Conservation (phyloP, 176 grass and related monocot genomes). For the Aegilops speltoides region DNA sequence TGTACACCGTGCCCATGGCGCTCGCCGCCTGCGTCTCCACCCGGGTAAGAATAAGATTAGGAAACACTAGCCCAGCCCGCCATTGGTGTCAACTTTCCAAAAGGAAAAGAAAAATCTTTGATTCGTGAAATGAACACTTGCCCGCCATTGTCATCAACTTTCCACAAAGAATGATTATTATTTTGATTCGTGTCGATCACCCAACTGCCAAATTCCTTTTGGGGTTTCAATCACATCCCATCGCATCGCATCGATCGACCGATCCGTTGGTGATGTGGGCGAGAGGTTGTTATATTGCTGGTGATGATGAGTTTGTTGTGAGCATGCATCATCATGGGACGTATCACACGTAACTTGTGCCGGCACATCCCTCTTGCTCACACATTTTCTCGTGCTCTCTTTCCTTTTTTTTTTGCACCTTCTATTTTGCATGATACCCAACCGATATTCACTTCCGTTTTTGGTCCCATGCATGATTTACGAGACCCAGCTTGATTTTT, state of each 20-base stretch:
- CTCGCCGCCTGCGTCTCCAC: conserved; percentile 92
- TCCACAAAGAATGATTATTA: neutral
- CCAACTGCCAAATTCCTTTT: neutral
- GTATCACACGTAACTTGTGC: neutral
- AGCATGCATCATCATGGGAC: neutral
- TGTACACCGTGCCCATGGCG: conserved; percentile 97
- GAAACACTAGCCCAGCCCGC: neutral
- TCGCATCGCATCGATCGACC: neutral
- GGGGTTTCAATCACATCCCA: neutral
- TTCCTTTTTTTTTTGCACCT: neutral
- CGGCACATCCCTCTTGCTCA: neutral
- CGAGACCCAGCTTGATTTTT: neutral
- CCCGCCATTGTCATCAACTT: neutral
- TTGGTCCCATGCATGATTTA: neutral
- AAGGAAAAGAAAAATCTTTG: neutral
- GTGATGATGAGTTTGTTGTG: neutral
- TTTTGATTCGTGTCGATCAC: conserved; percentile 1
- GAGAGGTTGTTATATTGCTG: neutral
- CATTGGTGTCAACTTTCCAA: neutral
- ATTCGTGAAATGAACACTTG: conserved; percentile 2
- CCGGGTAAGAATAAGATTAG: conserved; percentile 45
- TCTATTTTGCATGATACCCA: neutral
- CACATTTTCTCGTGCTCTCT: neutral
- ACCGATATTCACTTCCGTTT: neutral
- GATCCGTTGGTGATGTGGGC: neutral